phyloP scores from a whole-genome alignment of 495 filamentous ascomycete species.

The Penicillium daleae region DNA sequence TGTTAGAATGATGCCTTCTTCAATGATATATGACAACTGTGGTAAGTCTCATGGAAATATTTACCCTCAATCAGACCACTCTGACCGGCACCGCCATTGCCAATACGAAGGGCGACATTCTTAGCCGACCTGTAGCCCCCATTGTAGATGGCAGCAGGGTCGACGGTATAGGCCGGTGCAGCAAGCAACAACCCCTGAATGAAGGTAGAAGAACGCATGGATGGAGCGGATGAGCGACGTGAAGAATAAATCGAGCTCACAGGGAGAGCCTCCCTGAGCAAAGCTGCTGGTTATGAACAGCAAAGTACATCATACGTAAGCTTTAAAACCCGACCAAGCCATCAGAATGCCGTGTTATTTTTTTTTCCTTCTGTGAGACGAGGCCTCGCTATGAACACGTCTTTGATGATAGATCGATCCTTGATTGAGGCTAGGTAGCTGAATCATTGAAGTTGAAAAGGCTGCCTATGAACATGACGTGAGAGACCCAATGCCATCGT shows the following conservation, averaged over 20 bases:
- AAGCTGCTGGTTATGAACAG: background rate
- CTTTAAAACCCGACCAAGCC: background rate
- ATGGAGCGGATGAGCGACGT: background rate
- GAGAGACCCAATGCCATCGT: background rate
- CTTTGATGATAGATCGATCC: background rate
- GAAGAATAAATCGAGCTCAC: background rate
- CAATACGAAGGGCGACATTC: constrained; percentile 36
- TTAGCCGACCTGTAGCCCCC: constrained; percentile 24
- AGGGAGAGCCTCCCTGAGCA: background rate
- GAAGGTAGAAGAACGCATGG: constrained; percentile 8
- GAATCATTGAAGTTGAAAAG: background rate
- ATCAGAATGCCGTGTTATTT: background rate
- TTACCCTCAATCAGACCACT: constrained; percentile 40
- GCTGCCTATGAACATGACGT: background rate
- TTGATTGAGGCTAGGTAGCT: background rate
- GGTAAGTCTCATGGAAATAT: background rate
- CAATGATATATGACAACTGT: background rate
- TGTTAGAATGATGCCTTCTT: background rate
- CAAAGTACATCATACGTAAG: background rate
- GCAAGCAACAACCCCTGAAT: constrained; percentile 1
- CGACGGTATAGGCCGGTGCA: constrained; percentile 13
- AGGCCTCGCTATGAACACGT: background rate
- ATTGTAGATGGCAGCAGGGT: constrained; percentile 31
- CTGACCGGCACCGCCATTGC: constrained; percentile 46
- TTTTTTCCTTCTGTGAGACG: background rate